Evolutionary conservation across 257 asterid species (phyloP).

Genomic region (Solanum sitiens): DNA sequence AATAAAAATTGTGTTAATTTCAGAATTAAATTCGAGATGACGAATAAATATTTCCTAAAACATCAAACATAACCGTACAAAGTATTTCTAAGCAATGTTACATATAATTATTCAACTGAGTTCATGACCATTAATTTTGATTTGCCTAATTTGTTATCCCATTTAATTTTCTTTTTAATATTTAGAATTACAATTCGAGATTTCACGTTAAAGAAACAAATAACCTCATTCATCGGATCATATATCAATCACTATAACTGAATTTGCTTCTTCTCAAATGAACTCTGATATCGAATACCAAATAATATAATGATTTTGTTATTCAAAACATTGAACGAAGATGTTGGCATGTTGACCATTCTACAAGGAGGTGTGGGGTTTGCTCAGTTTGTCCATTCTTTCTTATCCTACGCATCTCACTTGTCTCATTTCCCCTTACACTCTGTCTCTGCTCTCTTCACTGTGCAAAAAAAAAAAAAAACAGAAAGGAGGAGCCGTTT

Average conservation of each 20-base stretch:
- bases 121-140: too few relatives aligned
- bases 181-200: too few relatives aligned
- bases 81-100: background rate
- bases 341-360: constrained; percentile 10
- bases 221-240: background rate
- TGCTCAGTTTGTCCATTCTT: constrained; percentile 7
- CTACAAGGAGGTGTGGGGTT: constrained; percentile 7
- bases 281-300: background rate
- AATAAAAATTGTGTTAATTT: background rate
- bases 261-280: background rate
- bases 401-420: constrained; percentile 21
- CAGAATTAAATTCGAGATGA: background rate
- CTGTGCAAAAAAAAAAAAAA: background rate
- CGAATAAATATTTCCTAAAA: too few relatives aligned
- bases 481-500: constrained; percentile 49
- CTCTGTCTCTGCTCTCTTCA: constrained; percentile 1
- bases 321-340: background rate
- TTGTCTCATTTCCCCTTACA: background rate
- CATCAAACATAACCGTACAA: too few relatives aligned
- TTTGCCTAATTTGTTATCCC: too few relatives aligned
- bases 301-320: background rate
- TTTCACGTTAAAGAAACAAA: too few relatives aligned
- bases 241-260: too few relatives aligned
- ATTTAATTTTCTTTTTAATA: too few relatives aligned
- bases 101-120: too few relatives aligned